Conservation (phyloP, 306 rosid genomes). For the Vachellia pachyceras region DNA sequence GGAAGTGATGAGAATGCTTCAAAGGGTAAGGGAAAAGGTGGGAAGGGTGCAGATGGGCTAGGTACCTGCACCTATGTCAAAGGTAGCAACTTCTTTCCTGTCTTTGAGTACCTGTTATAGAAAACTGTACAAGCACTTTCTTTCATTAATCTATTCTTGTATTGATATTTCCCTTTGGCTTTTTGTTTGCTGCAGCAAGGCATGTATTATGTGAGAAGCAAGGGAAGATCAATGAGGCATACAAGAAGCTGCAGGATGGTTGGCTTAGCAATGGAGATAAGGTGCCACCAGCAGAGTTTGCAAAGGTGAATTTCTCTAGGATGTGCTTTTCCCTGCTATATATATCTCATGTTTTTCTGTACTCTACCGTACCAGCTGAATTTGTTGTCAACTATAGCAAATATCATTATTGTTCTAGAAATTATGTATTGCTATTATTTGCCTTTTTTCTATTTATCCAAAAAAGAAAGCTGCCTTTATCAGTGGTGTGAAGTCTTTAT, state of each 20-base stretch:
- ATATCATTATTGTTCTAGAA: neutral
- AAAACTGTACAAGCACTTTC: neutral
- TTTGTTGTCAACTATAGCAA: neutral
- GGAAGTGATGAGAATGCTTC: slow-evolving; percentile 77
- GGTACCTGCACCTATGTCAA: slow-evolving; percentile 98
- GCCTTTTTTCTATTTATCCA: neutral
- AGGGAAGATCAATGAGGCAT: slow-evolving; percentile 93
- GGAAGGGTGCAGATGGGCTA: slow-evolving; percentile 80
- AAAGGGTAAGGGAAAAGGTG: slow-evolving; percentile 90
- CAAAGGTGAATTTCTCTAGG: slow-evolving; percentile 63
- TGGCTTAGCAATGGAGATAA: slow-evolving; percentile 94
- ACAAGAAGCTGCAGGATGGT: slow-evolving; percentile 96
- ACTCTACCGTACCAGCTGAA: neutral
- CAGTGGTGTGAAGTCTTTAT: neutral
- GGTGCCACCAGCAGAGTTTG: slow-evolving; percentile 96
- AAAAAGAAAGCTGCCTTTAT: neutral
- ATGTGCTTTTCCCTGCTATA: neutral
- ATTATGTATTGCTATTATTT: neutral
- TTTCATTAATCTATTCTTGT: slow-evolving; percentile 6
- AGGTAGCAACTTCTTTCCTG: slow-evolving; percentile 46
- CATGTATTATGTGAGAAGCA: slow-evolving; percentile 93
- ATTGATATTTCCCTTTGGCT: slow-evolving; percentile 11
- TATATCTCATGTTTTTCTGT: neutral
- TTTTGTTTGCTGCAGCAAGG: slow-evolving; percentile 64
- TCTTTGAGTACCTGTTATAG: slow-evolving; percentile 1